Percentiles rank a stretch among this genome's conserved stretches.
These are phyloP conservation scores for Diplocarpon rosae DNA, from an alignment of 2,329 filamentous ascomycete genomes.

Conservation along the genomic window DNA sequence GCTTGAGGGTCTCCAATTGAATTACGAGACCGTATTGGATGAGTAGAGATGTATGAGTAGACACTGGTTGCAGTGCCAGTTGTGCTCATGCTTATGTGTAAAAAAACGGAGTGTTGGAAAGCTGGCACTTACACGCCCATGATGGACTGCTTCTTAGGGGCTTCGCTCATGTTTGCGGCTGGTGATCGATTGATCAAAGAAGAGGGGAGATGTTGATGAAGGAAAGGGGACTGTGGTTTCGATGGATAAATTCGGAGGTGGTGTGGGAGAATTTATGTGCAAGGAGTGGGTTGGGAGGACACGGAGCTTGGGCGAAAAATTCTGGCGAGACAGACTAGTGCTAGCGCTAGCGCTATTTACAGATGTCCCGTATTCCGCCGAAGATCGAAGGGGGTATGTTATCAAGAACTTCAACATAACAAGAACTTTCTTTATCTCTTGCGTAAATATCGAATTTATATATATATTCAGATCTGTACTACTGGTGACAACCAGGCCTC, in stretches of 20 bases:
- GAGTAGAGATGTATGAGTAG: constrained; percentile 13
- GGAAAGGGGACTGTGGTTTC: constrained; percentile 9
- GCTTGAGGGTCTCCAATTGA: too few species aligned
- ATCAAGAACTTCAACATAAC: too few species aligned
- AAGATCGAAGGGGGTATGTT: not conserved
- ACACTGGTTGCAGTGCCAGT: constrained; percentile 9
- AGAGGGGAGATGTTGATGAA: constrained; percentile 45
- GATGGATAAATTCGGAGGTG: constrained; percentile 8
- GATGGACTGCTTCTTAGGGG: constrained; percentile 44
- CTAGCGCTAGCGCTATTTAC: not conserved
- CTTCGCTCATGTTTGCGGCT: constrained; percentile 31
- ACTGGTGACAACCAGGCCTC: too few species aligned
- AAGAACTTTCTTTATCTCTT: too few species aligned
- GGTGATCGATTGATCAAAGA: constrained; percentile 32
- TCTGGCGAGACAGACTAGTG: constrained; percentile 3
- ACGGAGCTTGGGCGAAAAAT: constrained; percentile 10
- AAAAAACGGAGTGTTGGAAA: constrained; percentile 15
- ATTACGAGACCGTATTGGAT: constrained; percentile 19
- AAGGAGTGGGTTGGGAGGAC: constrained; percentile 6
- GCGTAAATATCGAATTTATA: too few species aligned
- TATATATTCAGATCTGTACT: too few species aligned
- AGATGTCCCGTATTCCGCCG: not conserved
- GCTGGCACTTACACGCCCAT: constrained; percentile 52
- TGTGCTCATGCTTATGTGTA: constrained; percentile 10
- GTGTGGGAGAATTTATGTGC: constrained; percentile 19